phyloP scores from a whole-genome alignment of 805 yeast genomes.

The Teunomyces panamensis region DNA sequence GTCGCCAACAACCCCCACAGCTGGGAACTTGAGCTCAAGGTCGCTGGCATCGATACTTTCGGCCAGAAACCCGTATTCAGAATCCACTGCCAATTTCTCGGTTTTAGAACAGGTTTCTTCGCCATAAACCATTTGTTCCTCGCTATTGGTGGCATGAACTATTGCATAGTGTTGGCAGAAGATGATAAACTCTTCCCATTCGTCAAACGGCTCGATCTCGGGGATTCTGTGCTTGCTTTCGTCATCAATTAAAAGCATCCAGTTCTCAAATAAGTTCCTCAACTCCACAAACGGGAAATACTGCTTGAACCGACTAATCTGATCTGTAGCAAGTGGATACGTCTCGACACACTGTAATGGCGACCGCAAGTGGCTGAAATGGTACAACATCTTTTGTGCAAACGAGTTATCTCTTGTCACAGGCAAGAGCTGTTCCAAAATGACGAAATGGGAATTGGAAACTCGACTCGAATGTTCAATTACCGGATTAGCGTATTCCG shows the following conservation, averaged over 20 bases:
- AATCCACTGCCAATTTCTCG: not conserved
- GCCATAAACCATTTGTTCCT: not conserved
- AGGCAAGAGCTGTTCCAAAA: constrained; percentile 72
- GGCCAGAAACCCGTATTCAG: not conserved
- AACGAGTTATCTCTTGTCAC: constrained; percentile 62
- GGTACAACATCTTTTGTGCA: constrained; percentile 70
- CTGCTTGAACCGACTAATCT: constrained; percentile 45
- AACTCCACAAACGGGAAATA: constrained; percentile 53
- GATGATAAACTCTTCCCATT: constrained; percentile 75
- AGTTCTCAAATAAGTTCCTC: constrained; percentile 53
- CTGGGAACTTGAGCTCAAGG: constrained; percentile 43
- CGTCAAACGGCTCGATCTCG: constrained; percentile 69
- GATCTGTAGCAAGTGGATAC: constrained; percentile 53
- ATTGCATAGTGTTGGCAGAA: constrained; percentile 75
- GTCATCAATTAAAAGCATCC: constrained; percentile 45
- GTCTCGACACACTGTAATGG: constrained; percentile 63
- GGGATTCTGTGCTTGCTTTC: constrained; percentile 41
- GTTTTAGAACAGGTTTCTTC: not conserved
- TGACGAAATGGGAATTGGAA: constrained; percentile 55
- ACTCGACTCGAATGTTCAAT: constrained; percentile 47
- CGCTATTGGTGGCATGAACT: constrained; percentile 56
- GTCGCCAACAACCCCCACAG: constrained; percentile 22
- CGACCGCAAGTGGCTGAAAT: constrained; percentile 62
- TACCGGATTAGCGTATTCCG: constrained; percentile 60
- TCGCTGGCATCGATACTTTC: not conserved